Base-by-base conservation (phyloP, 2,329 filamentous ascomycete genomes). In the Penicillium brasilianum region DNA sequence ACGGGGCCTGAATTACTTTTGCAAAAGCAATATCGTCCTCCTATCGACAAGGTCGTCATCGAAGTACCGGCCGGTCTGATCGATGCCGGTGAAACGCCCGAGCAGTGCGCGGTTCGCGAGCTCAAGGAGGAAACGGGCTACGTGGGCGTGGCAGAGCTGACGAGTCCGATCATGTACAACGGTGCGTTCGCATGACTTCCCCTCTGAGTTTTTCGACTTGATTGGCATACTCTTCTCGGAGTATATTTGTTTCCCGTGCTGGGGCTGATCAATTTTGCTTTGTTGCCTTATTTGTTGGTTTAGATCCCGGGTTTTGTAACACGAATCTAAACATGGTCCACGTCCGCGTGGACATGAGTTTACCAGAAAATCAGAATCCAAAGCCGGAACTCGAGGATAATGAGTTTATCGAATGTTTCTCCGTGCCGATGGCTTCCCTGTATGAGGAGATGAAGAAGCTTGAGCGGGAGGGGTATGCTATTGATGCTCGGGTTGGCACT, bases 361-460 rank as follows among this genome's bases (percentile, higher is more conserved):
- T 87, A 1, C 84, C 88, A 0, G 87, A 87, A 68, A 94, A 94
- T 72, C 84, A 88, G 72, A 81, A 90, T 56, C 87, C 86, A 1
- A 82, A 87, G 74, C 88, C 90, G 0, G 80, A 90, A 71, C 81
- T 93, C 7, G 90, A 94, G 72, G 90, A 93, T 28, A 89, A 87
- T 64, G 91, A 94, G 77, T 93, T 93, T 72, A 93, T 94, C 71
- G 90, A 93, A 74, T 88, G 88, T 36, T 93, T 94, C 70, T 86
- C 85, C 9, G 82, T 92, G 8, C 88, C 87, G 6, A 72, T 94
- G 46, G 79, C 77, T 20, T 80, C 83, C 14, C 75, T 94, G 41
- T 92, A 89, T 80, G 82, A 82, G 0, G 87, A 90, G 71, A 88
- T 88, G 72, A 86, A 87, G 73, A 83, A 76, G 65, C 80, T 93